Evolutionary conservation across 106 monocot species (phyloP).

Genomic region (Hemerocallis citrina): DNA sequence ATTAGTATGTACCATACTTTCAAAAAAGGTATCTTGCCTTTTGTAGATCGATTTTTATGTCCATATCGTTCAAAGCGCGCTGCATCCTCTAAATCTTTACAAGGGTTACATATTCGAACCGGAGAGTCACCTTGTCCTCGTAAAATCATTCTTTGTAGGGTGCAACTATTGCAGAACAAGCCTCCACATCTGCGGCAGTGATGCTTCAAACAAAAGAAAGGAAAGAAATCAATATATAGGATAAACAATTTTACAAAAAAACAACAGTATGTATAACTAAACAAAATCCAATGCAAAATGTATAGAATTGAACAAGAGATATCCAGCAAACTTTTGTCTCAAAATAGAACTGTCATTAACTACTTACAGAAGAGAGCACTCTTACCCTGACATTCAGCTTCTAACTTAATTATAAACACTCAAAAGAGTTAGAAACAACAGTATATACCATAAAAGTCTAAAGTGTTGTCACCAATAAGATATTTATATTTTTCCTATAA

Average conservation of each 20-base stretch:
- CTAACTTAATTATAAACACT: too few species aligned
- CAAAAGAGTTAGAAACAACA: not conserved
- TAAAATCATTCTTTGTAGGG: conserved; percentile 82
- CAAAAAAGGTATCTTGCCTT: conserved; percentile 36
- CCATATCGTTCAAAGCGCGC: conserved; percentile 82
- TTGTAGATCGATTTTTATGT: conserved; percentile 41
- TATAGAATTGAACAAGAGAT: not conserved
- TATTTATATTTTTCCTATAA: too few species aligned
- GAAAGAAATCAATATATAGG: not conserved
- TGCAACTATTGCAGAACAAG: conserved; percentile 87
- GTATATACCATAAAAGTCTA: too few species aligned
- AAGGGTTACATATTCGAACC: conserved; percentile 93
- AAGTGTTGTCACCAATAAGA: too few species aligned
- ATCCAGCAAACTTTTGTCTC: not conserved
- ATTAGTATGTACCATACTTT: not conserved
- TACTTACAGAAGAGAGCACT: not conserved
- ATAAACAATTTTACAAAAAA: not conserved
- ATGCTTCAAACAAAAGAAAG: conserved; percentile 61
- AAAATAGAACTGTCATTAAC: not conserved
- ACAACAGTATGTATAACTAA: not conserved
- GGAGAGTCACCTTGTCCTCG: conserved; percentile 94
- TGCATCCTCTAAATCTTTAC: conserved; percentile 91
- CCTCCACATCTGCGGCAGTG: conserved; percentile 98
- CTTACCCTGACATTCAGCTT: not conserved
- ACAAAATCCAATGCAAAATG: not conserved